Percentiles rank a stretch among this genome's conserved stretches.
These are phyloP conservation scores for Kurtzmaniella quercitrusa DNA, from an alignment of 1,139 yeast genomes.

Conservation along the genomic window DNA sequence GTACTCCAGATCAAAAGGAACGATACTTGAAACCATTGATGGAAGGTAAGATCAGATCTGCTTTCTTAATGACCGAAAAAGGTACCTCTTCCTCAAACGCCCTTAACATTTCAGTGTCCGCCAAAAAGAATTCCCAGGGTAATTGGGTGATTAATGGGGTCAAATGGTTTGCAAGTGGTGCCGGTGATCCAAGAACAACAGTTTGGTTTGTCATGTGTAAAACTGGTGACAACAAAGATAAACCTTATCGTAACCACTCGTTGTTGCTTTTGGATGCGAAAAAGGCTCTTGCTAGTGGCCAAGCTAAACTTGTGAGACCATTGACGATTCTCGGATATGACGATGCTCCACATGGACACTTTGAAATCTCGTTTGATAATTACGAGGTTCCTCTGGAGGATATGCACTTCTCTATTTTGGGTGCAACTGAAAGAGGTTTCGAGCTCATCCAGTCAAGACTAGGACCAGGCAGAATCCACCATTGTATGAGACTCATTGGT, in stretches of 20 bases:
- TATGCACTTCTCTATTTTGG: slow-evolving; percentile 38
- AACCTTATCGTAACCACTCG: slow-evolving; percentile 53
- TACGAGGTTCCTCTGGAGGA: slow-evolving; percentile 46
- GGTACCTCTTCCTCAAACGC: slow-evolving; percentile 68
- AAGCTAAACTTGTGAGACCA: slow-evolving; percentile 50
- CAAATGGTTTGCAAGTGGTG: slow-evolving; percentile 77
- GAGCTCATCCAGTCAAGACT: slow-evolving; percentile 66
- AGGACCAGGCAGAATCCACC: slow-evolving; percentile 74
- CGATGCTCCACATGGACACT: slow-evolving; percentile 75
- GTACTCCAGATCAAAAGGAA: slow-evolving; percentile 47
- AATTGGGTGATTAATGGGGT: slow-evolving; percentile 59
- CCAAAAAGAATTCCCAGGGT: slow-evolving; percentile 39
- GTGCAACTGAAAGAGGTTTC: slow-evolving; percentile 58
- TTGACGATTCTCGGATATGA: slow-evolving; percentile 60
- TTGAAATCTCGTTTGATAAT: slow-evolving; percentile 54
- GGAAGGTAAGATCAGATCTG: slow-evolving; percentile 59
- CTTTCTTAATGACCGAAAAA: slow-evolving; percentile 69
- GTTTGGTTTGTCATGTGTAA: slow-evolving; percentile 70
- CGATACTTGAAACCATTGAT: slow-evolving; percentile 55
- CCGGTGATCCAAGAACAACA: slow-evolving; percentile 64
- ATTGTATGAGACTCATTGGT: slow-evolving; percentile 69
- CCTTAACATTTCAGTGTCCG: slow-evolving; percentile 54
- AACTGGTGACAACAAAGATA: slow-evolving; percentile 35
- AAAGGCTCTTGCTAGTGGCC: slow-evolving; percentile 49
- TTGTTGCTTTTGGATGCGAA: slow-evolving; percentile 57